These are phyloP conservation scores for Austroboletus rostrupii DNA, from an alignment of 1,284 basidiomycete genomes.

Conservation along the genomic window DNA sequence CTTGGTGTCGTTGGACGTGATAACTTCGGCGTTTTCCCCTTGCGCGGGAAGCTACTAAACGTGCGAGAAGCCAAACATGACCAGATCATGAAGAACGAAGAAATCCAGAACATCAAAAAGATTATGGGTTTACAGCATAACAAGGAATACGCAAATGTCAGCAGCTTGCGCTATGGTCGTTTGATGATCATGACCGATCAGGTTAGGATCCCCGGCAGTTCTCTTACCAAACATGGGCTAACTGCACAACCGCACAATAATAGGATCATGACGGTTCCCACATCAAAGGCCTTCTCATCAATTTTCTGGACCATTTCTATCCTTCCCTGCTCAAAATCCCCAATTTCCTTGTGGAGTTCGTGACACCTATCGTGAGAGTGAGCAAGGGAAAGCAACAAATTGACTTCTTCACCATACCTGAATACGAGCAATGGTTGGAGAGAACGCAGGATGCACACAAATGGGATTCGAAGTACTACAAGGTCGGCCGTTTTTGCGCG, in stretches of 20 bases:
- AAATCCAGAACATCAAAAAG: constrained; percentile 97
- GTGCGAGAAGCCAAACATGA: constrained; percentile 96
- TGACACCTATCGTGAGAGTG: constrained; percentile 96
- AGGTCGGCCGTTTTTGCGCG: constrained; percentile 49
- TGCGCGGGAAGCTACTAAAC: constrained; percentile 96
- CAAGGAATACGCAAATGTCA: constrained; percentile 76
- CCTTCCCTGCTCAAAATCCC: constrained; percentile 91
- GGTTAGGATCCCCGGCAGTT: constrained; percentile 39
- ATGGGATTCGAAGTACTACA: constrained; percentile 96
- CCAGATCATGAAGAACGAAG: constrained; percentile 96
- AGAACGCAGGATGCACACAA: constrained; percentile 75
- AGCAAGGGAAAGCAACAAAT: constrained; percentile 79
- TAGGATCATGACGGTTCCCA: constrained; percentile 99
- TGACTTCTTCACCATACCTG: constrained; percentile 96
- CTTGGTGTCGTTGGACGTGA: constrained; percentile 94
- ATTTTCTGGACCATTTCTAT: constrained; percentile 97
- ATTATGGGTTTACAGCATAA: constrained; percentile 96
- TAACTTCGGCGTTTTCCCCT: constrained; percentile 95
- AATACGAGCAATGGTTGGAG: constrained; percentile 93
- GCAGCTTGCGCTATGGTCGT: constrained; percentile 86
- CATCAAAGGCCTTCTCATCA: constrained; percentile 98
- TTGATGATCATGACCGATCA: constrained; percentile 99
- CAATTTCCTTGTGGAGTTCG: constrained; percentile 95
- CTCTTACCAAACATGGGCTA: constrained; percentile 7
- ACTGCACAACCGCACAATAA: constrained; percentile 8